Conservation (phyloP, 1,284 basidiomycete genomes). For the Ceratobasidium papillatum region DNA sequence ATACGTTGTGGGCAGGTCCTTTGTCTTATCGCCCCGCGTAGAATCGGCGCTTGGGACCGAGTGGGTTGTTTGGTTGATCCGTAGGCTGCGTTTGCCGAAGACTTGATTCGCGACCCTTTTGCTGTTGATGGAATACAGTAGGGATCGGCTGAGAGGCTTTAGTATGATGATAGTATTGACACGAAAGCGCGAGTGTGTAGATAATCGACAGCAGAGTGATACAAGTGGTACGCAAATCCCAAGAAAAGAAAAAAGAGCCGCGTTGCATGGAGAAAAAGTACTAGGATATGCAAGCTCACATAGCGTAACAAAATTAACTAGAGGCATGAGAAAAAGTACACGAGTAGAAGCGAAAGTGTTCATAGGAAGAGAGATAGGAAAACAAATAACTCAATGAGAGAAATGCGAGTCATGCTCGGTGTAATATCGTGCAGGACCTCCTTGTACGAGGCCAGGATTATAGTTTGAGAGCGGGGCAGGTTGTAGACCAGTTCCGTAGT, state of each 20-base stretch:
- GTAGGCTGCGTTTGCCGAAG: not conserved
- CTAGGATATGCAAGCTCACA: not conserved
- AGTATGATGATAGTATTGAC: slow-evolving; percentile 27
- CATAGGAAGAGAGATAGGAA: not conserved
- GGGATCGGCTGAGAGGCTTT: not conserved
- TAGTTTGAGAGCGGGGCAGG: not conserved
- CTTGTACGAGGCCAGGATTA: not conserved
- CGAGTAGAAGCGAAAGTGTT: not conserved
- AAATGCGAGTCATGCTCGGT: slow-evolving; percentile 2
- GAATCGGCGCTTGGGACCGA: not conserved
- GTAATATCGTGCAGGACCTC: slow-evolving; percentile 10
- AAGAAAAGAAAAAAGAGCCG: slow-evolving; percentile 6
- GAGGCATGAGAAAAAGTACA: slow-evolving; percentile 9
- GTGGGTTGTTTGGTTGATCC: not conserved
- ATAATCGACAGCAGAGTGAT: slow-evolving; percentile 19
- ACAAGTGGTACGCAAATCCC: slow-evolving; percentile 1
- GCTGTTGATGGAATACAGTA: not conserved
- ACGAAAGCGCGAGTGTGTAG: slow-evolving; percentile 2
- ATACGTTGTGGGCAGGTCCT: not conserved
- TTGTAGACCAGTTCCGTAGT: slow-evolving; percentile 16
- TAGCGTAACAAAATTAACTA: not conserved
- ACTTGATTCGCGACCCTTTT: not conserved
- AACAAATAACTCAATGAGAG: not conserved
- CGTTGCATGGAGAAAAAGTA: not conserved
- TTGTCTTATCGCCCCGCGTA: not conserved